These are phyloP conservation scores for Tulasnella sp. DNA, from an alignment of 768 basidiomycete species.

Conservation along the genomic window DNA sequence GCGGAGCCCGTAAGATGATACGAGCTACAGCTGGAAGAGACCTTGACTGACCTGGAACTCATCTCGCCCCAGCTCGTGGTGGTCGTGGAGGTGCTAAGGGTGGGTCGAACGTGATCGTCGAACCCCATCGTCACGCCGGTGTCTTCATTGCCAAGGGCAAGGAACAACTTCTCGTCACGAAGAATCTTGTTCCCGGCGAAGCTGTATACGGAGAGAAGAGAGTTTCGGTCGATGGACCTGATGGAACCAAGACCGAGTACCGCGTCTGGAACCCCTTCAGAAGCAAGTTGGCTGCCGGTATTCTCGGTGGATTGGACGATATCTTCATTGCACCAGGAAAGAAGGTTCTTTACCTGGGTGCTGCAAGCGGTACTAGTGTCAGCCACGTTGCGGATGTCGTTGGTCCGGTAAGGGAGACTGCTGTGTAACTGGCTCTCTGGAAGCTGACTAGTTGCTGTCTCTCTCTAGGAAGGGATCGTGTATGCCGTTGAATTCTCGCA, in stretches of 20 bases:
- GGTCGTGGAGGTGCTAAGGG: slow-evolving; percentile 75
- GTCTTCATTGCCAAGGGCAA: slow-evolving; percentile 98
- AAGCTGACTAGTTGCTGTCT: slow-evolving; percentile 21
- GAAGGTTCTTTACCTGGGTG: slow-evolving; percentile 96
- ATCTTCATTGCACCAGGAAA: slow-evolving; percentile 90
- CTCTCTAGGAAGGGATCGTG: slow-evolving; percentile 78
- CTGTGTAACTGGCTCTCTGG: slow-evolving; percentile 24
- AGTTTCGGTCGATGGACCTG: slow-evolving; percentile 73
- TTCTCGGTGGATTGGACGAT: slow-evolving; percentile 89
- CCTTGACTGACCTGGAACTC: slow-evolving; percentile 38
- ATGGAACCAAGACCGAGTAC: slow-evolving; percentile 89
- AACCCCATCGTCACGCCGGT: slow-evolving; percentile 91
- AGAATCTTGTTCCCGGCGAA: slow-evolving; percentile 96
- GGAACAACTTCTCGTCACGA: slow-evolving; percentile 94
- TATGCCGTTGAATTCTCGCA: slow-evolving; percentile 98
- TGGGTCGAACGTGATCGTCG: slow-evolving; percentile 84
- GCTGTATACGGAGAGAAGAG: slow-evolving; percentile 98
- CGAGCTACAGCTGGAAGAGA: slow-evolving; percentile 37
- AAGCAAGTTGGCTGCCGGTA: slow-evolving; percentile 92
- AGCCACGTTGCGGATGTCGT: slow-evolving; percentile 99
- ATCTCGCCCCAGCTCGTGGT: slow-evolving; percentile 48
- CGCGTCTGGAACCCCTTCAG: slow-evolving; percentile 99
- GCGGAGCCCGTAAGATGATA: slow-evolving; percentile 35
- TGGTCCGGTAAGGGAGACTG: slow-evolving; percentile 68
- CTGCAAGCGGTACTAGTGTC: slow-evolving; percentile 95